Evolutionary conservation across 2,329 filamentous ascomycete species (phyloP), one percentile per base, ranked within the genome.

Genomic region (Diplodia seriata): DNA sequence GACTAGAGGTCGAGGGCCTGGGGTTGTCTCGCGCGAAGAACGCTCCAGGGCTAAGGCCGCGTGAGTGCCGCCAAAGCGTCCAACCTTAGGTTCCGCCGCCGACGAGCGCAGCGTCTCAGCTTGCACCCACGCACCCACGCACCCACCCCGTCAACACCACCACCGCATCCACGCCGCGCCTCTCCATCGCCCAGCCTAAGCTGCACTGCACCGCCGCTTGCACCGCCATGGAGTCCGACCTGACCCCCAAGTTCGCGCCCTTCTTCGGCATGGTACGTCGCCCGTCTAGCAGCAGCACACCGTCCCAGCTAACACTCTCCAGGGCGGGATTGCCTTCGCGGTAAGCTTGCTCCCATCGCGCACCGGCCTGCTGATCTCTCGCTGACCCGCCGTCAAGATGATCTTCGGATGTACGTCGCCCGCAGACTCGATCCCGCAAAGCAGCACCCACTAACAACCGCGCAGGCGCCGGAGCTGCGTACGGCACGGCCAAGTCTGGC

Each of bases 401-500:
- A 89, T 92, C 74, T 93, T 94, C 75, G 91, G 91, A 82, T 91
- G 91, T 92, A 89, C 73, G 89, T 72, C 66, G 20, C 70, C 61
- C 66, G 61, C 31, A 47, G 33, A 36, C 47, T 31, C 47, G n/a
- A 56, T 57, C 1, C 43, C 43, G 23, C 55, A n/a, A 1, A 38
- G 49, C 49, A 53, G 33, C 53, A 66, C 63, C 67, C 68, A 66
- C 74, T 76, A 71, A 76, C 65, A 68, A 47, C 38, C 33, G 59
- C 61, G 70, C 79, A 89, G 87, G 86, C 76, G 77, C 86, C 72
- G 92, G 92, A 75, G 92, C 92, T 74, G 92, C 92, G 70, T 95
- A 93, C 80, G 92, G 92, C 71, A 96, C 92, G 67, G 91, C 92
- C 47, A 96, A 94, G 81, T 92, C 92, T 50, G 92, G 92, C 72